Evolutionary conservation across 2,329 filamentous ascomycete species (phyloP).

Genomic region (Arthrinium phaeospermum): DNA sequence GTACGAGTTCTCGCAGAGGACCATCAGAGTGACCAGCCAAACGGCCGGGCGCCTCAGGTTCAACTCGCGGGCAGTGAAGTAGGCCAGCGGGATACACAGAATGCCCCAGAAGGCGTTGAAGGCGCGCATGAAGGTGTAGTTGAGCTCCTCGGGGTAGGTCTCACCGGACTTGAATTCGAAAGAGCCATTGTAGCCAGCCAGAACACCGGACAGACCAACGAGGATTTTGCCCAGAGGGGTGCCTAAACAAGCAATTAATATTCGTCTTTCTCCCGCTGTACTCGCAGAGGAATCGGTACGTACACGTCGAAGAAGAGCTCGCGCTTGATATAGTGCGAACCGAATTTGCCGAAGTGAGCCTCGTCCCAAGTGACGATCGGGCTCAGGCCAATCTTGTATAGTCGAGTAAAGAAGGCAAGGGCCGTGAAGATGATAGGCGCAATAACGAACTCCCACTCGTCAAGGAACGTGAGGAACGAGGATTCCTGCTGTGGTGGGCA

Average conservation of each 20-base stretch:
- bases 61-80: constrained; percentile 91
- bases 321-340: constrained; percentile 97
- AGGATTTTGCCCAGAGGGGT: constrained; percentile 98
- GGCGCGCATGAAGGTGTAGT: constrained; percentile 98
- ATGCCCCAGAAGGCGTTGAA: constrained; percentile 97
- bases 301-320: constrained; percentile 95
- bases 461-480: constrained; percentile 66
- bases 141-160: constrained; percentile 88
- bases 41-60: constrained; percentile 85
- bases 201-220: constrained; percentile 91
- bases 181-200: constrained; percentile 97
- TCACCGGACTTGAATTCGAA: constrained; percentile 99
- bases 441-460: constrained; percentile 67
- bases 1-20: constrained; percentile 98
- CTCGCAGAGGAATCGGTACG: constrained; percentile 25
- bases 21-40: constrained; percentile 96
- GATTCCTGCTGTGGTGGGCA: constrained; percentile 45
- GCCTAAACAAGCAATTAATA: constrained; percentile 28
- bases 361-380: constrained; percentile 72
- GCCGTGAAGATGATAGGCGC: constrained; percentile 66
- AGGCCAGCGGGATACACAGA: constrained; percentile 89
- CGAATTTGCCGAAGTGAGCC: constrained; percentile 91
- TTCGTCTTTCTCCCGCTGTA: constrained; percentile 24
- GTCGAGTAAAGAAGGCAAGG: constrained; percentile 68
- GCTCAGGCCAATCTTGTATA: constrained; percentile 73